These are phyloP conservation scores for Fraxinus cuspidata DNA, from an alignment of 257 asterid genomes.

Conservation along the genomic window DNA sequence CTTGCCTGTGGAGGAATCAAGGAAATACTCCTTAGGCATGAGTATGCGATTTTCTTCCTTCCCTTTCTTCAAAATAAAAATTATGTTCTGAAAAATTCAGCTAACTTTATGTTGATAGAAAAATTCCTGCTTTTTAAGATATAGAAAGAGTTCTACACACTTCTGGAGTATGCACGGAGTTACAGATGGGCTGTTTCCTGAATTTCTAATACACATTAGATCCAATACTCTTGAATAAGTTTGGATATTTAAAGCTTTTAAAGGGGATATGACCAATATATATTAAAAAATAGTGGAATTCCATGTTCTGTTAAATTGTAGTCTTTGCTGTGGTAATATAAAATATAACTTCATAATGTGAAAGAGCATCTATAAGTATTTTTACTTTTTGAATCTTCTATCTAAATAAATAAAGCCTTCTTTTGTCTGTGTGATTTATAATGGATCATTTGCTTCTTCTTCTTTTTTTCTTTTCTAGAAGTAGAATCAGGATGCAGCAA, in stretches of 20 bases:
- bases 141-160: neutral
- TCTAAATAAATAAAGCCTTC: neutral
- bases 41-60: neutral
- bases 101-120: neutral
- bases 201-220: constrained; percentile 11
- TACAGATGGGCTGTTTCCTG: neutral
- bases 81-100: neutral
- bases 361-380: neutral
- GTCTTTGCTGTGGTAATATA: neutral
- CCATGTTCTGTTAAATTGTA: neutral
- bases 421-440: neutral
- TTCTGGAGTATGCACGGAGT: neutral
- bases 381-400: neutral
- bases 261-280: neutral
- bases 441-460: constrained; percentile 16
- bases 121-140: neutral
- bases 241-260: neutral
- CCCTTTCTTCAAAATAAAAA: neutral
- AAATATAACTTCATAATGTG: neutral
- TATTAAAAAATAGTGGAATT: neutral
- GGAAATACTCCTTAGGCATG: neutral
- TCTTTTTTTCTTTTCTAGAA: neutral
- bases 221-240: neutral
- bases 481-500: constrained; percentile 11
- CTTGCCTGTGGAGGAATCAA: neutral